Evolutionary conservation across 768 basidiomycete genomes (phyloP).

Genomic region (Tephrocybe sp.): DNA sequence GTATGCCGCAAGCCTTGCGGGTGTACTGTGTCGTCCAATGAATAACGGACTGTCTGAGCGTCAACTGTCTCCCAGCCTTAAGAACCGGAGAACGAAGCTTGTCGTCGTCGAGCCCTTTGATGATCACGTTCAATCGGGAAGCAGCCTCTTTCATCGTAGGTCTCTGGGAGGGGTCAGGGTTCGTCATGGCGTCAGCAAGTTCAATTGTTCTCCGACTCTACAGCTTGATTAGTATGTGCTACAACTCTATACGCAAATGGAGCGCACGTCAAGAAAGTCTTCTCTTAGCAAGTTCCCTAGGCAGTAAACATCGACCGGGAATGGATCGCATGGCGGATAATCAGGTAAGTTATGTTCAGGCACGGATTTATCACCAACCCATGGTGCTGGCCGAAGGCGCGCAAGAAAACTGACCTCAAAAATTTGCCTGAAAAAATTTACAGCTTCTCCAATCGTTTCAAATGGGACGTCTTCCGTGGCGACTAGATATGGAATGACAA

Average conservation of each 20-base stretch:
- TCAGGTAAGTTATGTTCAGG: slow-evolving; percentile 2
- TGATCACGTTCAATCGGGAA: slow-evolving; percentile 19
- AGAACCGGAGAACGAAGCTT: slow-evolving; percentile 27
- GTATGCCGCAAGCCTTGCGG: background rate
- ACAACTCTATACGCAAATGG: background rate
- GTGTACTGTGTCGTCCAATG: background rate
- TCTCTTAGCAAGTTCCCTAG: background rate
- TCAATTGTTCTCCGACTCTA: background rate
- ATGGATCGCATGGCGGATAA: slow-evolving; percentile 6
- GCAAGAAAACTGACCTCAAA: slow-evolving; percentile 19
- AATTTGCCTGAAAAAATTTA: slow-evolving; percentile 2
- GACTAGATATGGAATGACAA: slow-evolving; percentile 1
- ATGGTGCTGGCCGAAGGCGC: background rate
- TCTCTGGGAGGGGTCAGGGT: slow-evolving; percentile 26
- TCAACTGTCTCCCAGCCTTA: background rate
- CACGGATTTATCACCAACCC: slow-evolving; percentile 6
- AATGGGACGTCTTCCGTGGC: background rate
- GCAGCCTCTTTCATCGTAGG: slow-evolving; percentile 31
- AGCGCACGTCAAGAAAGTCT: slow-evolving; percentile 1
- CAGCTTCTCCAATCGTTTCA: slow-evolving; percentile 1
- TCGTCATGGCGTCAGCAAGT: slow-evolving; percentile 14
- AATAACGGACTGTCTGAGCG: too few relatives aligned
- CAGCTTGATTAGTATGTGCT: background rate
- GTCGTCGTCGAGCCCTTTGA: slow-evolving; percentile 15
- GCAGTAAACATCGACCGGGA: slow-evolving; percentile 10